Percentiles rank a stretch among this genome's conserved stretches.
Conservation (phyloP, 257 asterid species). For the Fraxinus pennsylvanica region DNA sequence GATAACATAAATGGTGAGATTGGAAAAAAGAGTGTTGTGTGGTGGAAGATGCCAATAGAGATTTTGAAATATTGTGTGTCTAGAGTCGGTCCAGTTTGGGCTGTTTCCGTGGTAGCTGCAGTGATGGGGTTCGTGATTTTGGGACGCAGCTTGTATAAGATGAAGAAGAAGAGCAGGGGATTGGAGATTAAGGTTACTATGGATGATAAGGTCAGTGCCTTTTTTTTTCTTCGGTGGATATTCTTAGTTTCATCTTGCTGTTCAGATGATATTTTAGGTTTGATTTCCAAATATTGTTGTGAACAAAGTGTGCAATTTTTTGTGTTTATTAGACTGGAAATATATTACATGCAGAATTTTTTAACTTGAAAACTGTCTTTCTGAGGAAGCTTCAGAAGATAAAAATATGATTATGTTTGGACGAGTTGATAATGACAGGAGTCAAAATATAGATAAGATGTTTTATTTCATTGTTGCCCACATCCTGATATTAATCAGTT, state of each 20-base stretch:
- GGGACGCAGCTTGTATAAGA: slow-evolving; percentile 73
- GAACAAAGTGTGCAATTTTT: background rate
- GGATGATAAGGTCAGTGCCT: slow-evolving; percentile 76
- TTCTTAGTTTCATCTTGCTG: slow-evolving; percentile 1
- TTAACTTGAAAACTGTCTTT: background rate
- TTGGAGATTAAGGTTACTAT: slow-evolving; percentile 72
- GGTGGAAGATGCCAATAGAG: slow-evolving; percentile 98
- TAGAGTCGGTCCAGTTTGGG: slow-evolving; percentile 78
- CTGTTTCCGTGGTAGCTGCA: slow-evolving; percentile 79
- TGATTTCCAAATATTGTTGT: background rate
- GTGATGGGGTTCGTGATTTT: slow-evolving; percentile 78
- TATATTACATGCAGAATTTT: background rate
- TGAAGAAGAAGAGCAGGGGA: slow-evolving; percentile 72
- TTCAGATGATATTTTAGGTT: background rate
- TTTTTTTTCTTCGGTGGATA: slow-evolving; percentile 25
- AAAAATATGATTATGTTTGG: too few species aligned
- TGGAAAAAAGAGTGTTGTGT: slow-evolving; percentile 57
- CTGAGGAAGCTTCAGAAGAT: too few species aligned
- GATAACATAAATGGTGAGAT: slow-evolving; percentile 36
- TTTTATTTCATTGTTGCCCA: too few species aligned
- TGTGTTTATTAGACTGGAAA: background rate
- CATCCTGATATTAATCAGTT: too few species aligned
- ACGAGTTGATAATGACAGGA: too few species aligned
- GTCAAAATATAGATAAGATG: too few species aligned
- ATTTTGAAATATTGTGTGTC: slow-evolving; percentile 60